Conservation (phyloP, 2,329 filamentous ascomycete species). For the Colletotrichum sp. region DNA sequence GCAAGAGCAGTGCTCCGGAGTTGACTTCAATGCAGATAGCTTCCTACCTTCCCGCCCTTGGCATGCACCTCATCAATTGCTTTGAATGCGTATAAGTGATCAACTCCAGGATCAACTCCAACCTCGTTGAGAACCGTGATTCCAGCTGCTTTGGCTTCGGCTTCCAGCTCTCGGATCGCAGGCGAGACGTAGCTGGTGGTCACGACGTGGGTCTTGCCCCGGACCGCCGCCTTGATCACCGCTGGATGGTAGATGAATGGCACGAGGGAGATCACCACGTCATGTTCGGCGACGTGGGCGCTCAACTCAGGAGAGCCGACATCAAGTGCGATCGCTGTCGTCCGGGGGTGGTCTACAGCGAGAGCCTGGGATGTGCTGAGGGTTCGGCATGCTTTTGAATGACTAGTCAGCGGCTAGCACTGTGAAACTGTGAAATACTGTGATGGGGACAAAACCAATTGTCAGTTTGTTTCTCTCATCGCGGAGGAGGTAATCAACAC, state of each 20-base stretch:
- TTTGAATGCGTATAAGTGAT: conserved; percentile 61
- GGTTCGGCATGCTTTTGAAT: conserved; percentile 16
- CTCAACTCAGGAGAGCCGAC: conserved; percentile 22
- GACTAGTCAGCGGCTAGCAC: too few species aligned
- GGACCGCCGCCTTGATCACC: conserved; percentile 73
- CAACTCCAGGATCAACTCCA: conserved; percentile 53
- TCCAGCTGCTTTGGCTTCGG: conserved; percentile 65
- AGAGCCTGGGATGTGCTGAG: conserved; percentile 3
- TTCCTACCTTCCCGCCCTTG: conserved; percentile 60
- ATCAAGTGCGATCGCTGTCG: conserved; percentile 19
- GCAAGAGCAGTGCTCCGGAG: not conserved
- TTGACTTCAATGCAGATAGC: fast-evolving
- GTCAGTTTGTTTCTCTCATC: conserved; percentile 16
- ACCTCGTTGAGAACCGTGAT: conserved; percentile 79
- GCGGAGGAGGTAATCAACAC: conserved; percentile 22
- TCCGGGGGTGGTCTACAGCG: not conserved
- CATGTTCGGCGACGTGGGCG: conserved; percentile 11
- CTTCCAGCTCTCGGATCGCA: conserved; percentile 70
- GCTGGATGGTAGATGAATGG: conserved; percentile 26
- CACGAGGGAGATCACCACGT: conserved; percentile 28
- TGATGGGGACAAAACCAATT: not conserved
- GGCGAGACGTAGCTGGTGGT: conserved; percentile 78
- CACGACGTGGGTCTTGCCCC: conserved; percentile 72
- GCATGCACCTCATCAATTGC: conserved; percentile 70
- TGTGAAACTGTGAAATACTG: not conserved